Evolutionary conservation across 805 yeast species (phyloP).

Genomic region (Sungouiozyma intestinalis): DNA sequence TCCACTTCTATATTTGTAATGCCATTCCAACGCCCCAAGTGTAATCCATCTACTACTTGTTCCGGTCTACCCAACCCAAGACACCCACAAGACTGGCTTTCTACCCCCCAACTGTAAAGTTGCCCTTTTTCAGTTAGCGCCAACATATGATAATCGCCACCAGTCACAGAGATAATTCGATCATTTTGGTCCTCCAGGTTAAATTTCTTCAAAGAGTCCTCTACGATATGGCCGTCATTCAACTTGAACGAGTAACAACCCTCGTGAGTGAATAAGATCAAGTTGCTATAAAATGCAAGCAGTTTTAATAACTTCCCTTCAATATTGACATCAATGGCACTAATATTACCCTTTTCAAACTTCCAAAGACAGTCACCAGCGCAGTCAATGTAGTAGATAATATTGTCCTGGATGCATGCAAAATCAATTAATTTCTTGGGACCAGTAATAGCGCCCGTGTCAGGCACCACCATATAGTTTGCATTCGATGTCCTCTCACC

Average conservation of each 20-base stretch:
- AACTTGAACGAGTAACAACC: slow-evolving; percentile 28
- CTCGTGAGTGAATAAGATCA: slow-evolving; percentile 46
- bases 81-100: slow-evolving; percentile 53
- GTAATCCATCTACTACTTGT: slow-evolving; percentile 11
- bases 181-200: slow-evolving; percentile 30
- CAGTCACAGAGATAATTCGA: slow-evolving; percentile 44
- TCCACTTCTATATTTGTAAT: slow-evolving; percentile 26
- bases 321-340: slow-evolving; percentile 7
- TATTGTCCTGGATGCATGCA: slow-evolving; percentile 37
- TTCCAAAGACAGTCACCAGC: slow-evolving; percentile 34
- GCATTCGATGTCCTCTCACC: slow-evolving; percentile 30
- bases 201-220: slow-evolving; percentile 8
- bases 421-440: slow-evolving; percentile 39
- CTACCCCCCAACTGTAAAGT: slow-evolving; percentile 58
- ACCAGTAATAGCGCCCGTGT: slow-evolving; percentile 29
- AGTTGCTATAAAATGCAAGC: slow-evolving; percentile 42
- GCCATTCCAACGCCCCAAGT: slow-evolving; percentile 26
- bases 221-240: slow-evolving; percentile 10
- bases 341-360: slow-evolving; percentile 14
- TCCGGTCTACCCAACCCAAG: slow-evolving; percentile 47
- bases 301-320: slow-evolving; percentile 37
- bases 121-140: slow-evolving; percentile 53
- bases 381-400: slow-evolving; percentile 39
- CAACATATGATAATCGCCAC: slow-evolving; percentile 63
- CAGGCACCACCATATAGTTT: slow-evolving; percentile 33